Conservation (phyloP, 352 stramenopile genomes). For the Phytophthora palmivora region DNA sequence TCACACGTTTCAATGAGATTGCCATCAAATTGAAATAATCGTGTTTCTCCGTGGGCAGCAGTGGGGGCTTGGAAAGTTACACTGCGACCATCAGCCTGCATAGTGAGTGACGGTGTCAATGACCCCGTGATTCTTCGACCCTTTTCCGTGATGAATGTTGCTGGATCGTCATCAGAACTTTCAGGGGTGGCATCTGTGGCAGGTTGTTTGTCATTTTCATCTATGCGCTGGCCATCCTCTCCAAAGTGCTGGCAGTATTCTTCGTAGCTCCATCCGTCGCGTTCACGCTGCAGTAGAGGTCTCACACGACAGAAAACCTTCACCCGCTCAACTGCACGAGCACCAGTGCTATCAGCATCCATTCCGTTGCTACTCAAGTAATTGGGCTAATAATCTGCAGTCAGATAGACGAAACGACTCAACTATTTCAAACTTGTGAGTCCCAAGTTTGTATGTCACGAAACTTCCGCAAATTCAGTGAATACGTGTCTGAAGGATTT, state of each 20-base stretch:
- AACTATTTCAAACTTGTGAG: conserved; percentile 32
- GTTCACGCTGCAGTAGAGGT: conserved; percentile 66
- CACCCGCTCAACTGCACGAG: conserved; percentile 57
- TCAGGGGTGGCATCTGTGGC: conserved; percentile 27
- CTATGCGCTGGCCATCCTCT: conserved; percentile 30
- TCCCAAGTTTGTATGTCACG: no score
- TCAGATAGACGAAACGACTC: conserved; percentile 29
- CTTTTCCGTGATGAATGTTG: conserved; percentile 79
- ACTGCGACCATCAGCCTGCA: conserved; percentile 40
- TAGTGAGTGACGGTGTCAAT: conserved; percentile 28
- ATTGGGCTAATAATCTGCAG: no score
- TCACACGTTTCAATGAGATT: conserved; percentile 45
- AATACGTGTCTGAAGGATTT: no score
- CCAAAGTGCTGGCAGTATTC: conserved; percentile 52
- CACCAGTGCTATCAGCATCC: conserved; percentile 17
- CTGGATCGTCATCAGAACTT: conserved; percentile 35
- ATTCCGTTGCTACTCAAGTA: no score
- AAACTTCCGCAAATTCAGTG: no score
- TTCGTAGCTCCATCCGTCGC: conserved; percentile 67
- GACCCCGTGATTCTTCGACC: conserved; percentile 27
- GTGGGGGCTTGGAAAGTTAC: conserved; percentile 35
- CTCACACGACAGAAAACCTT: conserved; percentile 73
- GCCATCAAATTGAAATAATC: conserved; percentile 70
- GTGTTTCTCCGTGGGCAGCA: conserved; percentile 32
- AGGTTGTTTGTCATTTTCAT: conserved; percentile 20